Conservation (phyloP, 345 rosid species). For the Eucalyptus caleyi region DNA sequence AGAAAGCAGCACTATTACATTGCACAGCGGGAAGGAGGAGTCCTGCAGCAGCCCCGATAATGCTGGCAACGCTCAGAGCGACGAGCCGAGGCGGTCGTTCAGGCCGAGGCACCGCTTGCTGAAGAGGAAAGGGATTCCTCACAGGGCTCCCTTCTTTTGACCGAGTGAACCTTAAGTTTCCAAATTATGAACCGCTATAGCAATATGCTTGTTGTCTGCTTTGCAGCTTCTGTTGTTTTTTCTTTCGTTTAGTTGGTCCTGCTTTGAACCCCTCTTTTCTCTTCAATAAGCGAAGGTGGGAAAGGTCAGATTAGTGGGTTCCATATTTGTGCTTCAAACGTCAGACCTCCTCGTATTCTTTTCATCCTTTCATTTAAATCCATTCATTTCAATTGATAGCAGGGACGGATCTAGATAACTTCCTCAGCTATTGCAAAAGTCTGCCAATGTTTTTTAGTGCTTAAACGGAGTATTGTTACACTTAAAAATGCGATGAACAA, state of each 20-base stretch:
- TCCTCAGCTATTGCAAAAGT: not conserved
- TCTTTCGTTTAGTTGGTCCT: not conserved
- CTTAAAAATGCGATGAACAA: not conserved
- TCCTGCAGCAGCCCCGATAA: constrained; percentile 31
- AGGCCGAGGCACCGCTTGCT: constrained; percentile 33
- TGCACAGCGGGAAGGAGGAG: not conserved
- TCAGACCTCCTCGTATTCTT: not conserved
- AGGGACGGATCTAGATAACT: not conserved
- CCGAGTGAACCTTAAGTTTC: not conserved
- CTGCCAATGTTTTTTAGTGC: not conserved
- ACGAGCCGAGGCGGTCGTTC: constrained; percentile 21
- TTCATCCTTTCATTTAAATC: not conserved
- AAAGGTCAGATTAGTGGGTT: not conserved
- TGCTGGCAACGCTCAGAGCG: constrained; percentile 31
- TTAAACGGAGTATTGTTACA: not conserved
- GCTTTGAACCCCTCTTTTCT: not conserved
- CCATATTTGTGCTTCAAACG: not conserved
- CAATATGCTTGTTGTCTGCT: not conserved
- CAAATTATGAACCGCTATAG: not conserved
- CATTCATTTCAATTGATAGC: not conserved
- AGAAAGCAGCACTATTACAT: not conserved
- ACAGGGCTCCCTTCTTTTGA: constrained; percentile 33
- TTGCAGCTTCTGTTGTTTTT: not conserved
- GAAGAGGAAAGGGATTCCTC: constrained; percentile 15
- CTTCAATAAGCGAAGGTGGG: not conserved